Evolutionary conservation across 768 basidiomycete species (phyloP).

Genomic region (Suillus paluster): DNA sequence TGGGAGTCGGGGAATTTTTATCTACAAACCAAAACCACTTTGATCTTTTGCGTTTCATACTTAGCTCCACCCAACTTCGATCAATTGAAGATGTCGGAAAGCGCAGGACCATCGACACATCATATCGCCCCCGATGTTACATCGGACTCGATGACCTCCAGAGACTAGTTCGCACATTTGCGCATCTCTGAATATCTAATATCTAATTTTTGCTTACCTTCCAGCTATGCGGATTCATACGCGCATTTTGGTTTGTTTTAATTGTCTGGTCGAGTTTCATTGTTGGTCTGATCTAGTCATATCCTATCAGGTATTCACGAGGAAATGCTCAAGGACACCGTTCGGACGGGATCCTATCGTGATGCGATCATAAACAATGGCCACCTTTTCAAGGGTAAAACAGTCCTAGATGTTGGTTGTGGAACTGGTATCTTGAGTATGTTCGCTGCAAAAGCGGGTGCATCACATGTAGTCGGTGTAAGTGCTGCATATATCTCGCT

Average conservation of each 20-base stretch:
- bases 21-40: not conserved
- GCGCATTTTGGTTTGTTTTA: conserved; percentile 82
- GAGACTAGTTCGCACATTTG: conserved; percentile 77
- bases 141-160: conserved; percentile 73
- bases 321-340: conserved; percentile 98
- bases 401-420: conserved; percentile 97
- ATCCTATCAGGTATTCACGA: conserved; percentile 84
- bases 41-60: not conserved
- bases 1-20: conserved; percentile 7
- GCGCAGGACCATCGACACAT: conserved; percentile 33
- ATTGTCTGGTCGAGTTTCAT: conserved; percentile 1
- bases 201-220: conserved; percentile 34
- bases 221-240: conserved; percentile 94
- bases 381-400: conserved; percentile 96
- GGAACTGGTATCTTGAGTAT: conserved; percentile 98
- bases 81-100: conserved; percentile 29
- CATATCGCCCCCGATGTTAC: conserved; percentile 11
- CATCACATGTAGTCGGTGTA: conserved; percentile 91
- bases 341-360: conserved; percentile 95
- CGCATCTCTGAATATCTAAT: conserved; percentile 42
- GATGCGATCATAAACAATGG: conserved; percentile 92
- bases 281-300: not conserved
- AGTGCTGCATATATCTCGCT: conserved; percentile 31
- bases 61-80: conserved; percentile 2
- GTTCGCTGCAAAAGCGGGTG: conserved; percentile 97